A percentile compares a stretch with the other conserved stretches of the same genome.
phyloP scores from a whole-genome alignment of 225 moss, liverwort and hornwort genomes.

The Polytrichum formosum region DNA sequence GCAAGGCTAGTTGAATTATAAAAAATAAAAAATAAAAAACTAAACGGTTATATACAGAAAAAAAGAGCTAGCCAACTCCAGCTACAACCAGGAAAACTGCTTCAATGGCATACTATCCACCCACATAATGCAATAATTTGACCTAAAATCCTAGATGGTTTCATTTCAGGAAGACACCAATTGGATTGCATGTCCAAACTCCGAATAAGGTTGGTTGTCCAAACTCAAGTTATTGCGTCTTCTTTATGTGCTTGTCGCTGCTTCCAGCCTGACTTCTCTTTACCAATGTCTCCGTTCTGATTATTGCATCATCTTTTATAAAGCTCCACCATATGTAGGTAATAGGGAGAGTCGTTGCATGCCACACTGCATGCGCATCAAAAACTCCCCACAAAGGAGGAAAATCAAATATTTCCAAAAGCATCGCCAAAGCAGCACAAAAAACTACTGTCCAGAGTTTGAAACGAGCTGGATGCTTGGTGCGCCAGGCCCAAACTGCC shows the following conservation, averaged over 20 bases:
- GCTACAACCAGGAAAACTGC: slow-evolving; percentile 4
- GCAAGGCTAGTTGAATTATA: not conserved
- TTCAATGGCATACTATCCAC: not conserved
- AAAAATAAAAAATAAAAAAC: slow-evolving; percentile 3
- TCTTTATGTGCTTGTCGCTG: slow-evolving; percentile 36
- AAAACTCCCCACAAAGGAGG: slow-evolving; percentile 80
- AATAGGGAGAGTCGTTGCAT: slow-evolving; percentile 85
- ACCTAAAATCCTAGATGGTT: too few relatives aligned
- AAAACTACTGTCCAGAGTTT: slow-evolving; percentile 76
- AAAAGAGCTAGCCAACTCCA: slow-evolving; percentile 11
- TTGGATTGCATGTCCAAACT: not conserved
- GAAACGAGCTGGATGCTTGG: slow-evolving; percentile 74
- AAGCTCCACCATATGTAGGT: slow-evolving; percentile 95
- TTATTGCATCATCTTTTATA: slow-evolving; percentile 77
- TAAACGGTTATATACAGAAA: slow-evolving; percentile 3
- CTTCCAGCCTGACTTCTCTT: slow-evolving; percentile 25
- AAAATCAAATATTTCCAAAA: slow-evolving; percentile 93
- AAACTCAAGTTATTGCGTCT: slow-evolving; percentile 46
- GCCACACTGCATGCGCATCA: slow-evolving; percentile 96
- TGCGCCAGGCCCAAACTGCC: slow-evolving; percentile 74
- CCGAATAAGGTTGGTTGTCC: not conserved
- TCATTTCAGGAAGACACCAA: too few relatives aligned
- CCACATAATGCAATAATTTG: not conserved
- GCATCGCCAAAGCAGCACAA: slow-evolving; percentile 86
- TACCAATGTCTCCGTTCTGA: slow-evolving; percentile 55